Evolutionary conservation across 2,329 filamentous ascomycete genomes (phyloP).

Genomic region (Colletotrichum agaves): DNA sequence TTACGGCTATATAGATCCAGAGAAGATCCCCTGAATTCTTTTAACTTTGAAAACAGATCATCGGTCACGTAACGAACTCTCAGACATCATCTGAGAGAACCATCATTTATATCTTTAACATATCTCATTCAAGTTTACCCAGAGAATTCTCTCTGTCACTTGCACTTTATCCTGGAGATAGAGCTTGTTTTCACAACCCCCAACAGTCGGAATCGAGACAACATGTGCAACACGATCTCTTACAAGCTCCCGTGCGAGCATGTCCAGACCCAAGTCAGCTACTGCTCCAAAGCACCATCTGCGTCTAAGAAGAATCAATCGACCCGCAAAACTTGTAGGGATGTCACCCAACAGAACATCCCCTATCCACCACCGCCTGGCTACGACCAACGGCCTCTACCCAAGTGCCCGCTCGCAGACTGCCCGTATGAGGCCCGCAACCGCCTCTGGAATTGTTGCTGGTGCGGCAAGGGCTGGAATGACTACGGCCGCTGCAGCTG

Average conservation of each 20-base stretch:
- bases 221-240: conserved; percentile 61
- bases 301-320: conserved; percentile 40
- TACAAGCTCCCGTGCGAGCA: conserved; percentile 65
- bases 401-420: conserved; percentile 57
- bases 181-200: neutral
- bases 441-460: conserved; percentile 65
- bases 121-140: too few species aligned
- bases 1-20: conserved; percentile 7
- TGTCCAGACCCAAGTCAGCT: conserved; percentile 55
- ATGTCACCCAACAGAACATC: conserved; percentile 54
- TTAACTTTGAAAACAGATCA: neutral
- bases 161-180: neutral
- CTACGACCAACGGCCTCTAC: conserved; percentile 47
- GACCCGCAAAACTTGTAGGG: conserved; percentile 53
- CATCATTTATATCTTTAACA: too few species aligned
- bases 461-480: conserved; percentile 66
- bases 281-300: conserved; percentile 55
- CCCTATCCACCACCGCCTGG: conserved; percentile 60
- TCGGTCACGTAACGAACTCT: neutral
- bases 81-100: too few species aligned
- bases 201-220: conserved; percentile 19
- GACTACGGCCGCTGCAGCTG: conserved; percentile 60
- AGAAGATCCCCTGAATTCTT: neutral
- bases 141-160: neutral
- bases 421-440: conserved; percentile 63